These are phyloP conservation scores for Lentinula novae-zelandiae DNA, from an alignment of 1,284 basidiomycete species.

Conservation along the genomic window DNA sequence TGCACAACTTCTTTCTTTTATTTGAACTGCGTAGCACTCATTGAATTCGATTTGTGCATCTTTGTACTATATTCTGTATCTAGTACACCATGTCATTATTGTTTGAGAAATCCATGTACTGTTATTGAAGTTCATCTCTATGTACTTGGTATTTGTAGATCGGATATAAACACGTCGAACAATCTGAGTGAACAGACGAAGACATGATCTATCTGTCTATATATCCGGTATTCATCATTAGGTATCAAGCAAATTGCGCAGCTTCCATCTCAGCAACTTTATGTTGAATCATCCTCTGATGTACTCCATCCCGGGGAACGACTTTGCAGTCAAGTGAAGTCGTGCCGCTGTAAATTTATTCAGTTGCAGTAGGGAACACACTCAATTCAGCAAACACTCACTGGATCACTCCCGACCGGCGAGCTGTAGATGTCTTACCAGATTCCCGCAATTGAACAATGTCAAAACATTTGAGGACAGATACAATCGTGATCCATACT, in stretches of 20 bases:
- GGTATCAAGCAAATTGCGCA: background rate
- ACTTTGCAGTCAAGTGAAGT: background rate
- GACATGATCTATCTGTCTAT: background rate
- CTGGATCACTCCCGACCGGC: background rate
- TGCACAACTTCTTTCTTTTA: background rate
- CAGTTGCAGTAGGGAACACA: background rate
- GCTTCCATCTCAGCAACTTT: background rate
- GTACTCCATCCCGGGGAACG: background rate
- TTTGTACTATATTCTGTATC: background rate
- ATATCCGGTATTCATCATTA: no score
- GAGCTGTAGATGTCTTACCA: background rate
- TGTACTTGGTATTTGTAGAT: no score
- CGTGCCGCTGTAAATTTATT: background rate
- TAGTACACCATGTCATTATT: no score
- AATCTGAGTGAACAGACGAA: no score
- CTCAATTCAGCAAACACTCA: background rate
- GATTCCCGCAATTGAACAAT: background rate
- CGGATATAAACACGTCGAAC: no score
- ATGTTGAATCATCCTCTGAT: background rate
- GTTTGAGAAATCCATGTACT: no score
- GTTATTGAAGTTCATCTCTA: no score
- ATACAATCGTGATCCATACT: slow-evolving; percentile 2
- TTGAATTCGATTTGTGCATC: no score
- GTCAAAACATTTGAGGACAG: slow-evolving; percentile 1
- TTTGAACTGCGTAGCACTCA: background rate